A percentile compares a stretch with the other conserved stretches of the same genome.
Evolutionary conservation across 768 basidiomycete species (phyloP).

Genomic region (Suillus fuscotomentosus): DNA sequence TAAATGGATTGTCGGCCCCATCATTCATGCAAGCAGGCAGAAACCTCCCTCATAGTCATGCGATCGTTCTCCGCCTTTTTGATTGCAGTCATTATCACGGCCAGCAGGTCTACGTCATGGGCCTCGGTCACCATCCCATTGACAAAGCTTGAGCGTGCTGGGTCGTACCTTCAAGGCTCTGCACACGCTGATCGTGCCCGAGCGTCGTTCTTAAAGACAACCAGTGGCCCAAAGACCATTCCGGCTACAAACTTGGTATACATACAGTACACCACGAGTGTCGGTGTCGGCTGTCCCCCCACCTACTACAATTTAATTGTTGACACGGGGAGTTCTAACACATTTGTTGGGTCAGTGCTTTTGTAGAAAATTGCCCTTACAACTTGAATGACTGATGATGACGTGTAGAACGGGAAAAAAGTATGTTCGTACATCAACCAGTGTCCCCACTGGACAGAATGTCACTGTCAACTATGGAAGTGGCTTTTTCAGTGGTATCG

Average conservation of each 20-base stretch:
- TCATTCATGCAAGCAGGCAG: not conserved
- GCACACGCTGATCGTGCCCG: constrained; percentile 19
- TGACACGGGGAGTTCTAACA: constrained; percentile 34
- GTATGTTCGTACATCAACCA: constrained; percentile 22
- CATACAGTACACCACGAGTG: constrained; percentile 17
- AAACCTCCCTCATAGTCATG: constrained; percentile 10
- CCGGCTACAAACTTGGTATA: constrained; percentile 15
- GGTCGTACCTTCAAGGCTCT: constrained; percentile 17
- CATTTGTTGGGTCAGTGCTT: constrained; percentile 23
- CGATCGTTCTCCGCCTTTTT: constrained; percentile 8
- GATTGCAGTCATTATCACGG: constrained; percentile 8
- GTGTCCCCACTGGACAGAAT: constrained; percentile 22
- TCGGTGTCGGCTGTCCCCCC: constrained; percentile 26
- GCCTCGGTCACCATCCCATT: constrained; percentile 10
- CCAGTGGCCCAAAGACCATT: constrained; percentile 13
- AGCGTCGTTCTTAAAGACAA: constrained; percentile 9
- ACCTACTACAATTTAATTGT: constrained; percentile 28
- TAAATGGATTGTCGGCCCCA: not conserved
- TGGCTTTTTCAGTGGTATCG: constrained; percentile 29
- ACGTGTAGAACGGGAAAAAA: constrained; percentile 16
- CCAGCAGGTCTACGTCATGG: constrained; percentile 7
- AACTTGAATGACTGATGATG: not conserved
- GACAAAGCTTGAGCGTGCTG: constrained; percentile 11
- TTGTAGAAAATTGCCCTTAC: not conserved
- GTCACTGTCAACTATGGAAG: constrained; percentile 11